Percentiles rank a stretch among this genome's conserved stretches.
phyloP scores from a whole-genome alignment of 768 basidiomycete species.

The Rhizopogon rudus region DNA sequence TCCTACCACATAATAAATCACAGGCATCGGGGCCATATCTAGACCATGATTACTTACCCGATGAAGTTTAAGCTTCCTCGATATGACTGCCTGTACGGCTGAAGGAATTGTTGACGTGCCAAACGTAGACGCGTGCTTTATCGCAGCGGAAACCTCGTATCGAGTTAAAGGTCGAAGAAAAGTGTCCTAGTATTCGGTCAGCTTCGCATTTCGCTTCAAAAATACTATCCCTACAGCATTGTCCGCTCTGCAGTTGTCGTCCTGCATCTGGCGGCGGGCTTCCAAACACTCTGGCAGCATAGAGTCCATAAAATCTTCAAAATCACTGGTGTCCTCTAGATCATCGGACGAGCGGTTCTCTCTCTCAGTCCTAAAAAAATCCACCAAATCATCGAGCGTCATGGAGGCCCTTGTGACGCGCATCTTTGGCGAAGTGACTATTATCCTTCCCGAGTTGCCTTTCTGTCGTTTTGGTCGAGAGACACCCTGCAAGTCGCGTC shows the following conservation, averaged over 20 bases:
- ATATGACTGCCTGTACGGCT: conserved; percentile 27
- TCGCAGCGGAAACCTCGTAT: conserved; percentile 32
- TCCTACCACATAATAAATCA: conserved; percentile 11
- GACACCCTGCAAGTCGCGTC: background rate
- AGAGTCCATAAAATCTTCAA: conserved; percentile 29
- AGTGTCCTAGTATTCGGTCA: conserved; percentile 23
- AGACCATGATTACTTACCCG: conserved; percentile 16
- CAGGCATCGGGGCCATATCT: background rate
- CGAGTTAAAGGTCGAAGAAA: conserved; percentile 36
- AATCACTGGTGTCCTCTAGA: conserved; percentile 9
- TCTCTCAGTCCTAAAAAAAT: conserved; percentile 13
- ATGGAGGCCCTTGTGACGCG: conserved; percentile 14
- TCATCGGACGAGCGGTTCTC: background rate
- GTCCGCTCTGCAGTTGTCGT: background rate
- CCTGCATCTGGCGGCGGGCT: conserved; percentile 12
- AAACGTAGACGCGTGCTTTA: conserved; percentile 21
- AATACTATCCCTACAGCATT: background rate
- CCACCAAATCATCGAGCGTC: conserved; percentile 13
- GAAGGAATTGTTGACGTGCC: conserved; percentile 13
- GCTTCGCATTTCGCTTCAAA: background rate
- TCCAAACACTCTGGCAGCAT: conserved; percentile 31
- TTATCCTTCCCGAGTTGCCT: conserved; percentile 13
- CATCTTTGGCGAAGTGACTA: background rate
- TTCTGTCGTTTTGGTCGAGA: conserved; percentile 23
- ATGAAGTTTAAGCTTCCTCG: conserved; percentile 43